phyloP scores from a whole-genome alignment of 2,329 filamentous ascomycete species.

The Thelonectria discophora region DNA sequence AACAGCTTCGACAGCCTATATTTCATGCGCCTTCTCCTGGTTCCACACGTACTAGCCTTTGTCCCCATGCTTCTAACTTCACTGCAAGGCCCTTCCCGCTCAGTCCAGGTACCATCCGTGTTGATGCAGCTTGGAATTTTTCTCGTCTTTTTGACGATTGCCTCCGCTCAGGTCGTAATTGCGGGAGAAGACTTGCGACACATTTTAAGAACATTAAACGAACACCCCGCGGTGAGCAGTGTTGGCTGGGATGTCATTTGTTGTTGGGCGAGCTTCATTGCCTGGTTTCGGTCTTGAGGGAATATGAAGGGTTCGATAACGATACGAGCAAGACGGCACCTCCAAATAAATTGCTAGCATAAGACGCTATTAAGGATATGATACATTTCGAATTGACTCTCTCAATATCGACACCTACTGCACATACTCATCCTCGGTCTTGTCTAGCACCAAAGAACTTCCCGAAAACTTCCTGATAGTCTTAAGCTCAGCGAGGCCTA shows the following conservation, averaged over 20 bases:
- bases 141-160: conserved; percentile 15
- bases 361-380: too few species aligned
- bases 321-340: too few species aligned
- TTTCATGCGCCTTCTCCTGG: conserved; percentile 34
- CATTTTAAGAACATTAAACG: conserved; percentile 26
- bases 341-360: too few species aligned
- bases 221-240: conserved; percentile 41
- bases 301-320: too few species aligned
- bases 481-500: background rate
- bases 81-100: background rate
- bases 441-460: background rate
- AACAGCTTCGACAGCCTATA: conserved; percentile 12
- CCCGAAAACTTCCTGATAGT: background rate
- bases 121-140: conserved; percentile 20
- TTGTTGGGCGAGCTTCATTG: conserved; percentile 37
- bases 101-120: conserved; percentile 20
- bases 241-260: conserved; percentile 42
- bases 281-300: conserved; percentile 23
- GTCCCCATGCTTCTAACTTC: conserved; percentile 33
- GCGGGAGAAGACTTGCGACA: conserved; percentile 17
- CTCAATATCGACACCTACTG: background rate
- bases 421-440: background rate
- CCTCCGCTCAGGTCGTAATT: background rate
- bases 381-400: too few species aligned
- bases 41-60: conserved; percentile 40